Evolutionary conservation across 2,329 filamentous ascomycete species (phyloP), one percentile per base, ranked within the genome.

Genomic region (Penicillium olsonii): DNA sequence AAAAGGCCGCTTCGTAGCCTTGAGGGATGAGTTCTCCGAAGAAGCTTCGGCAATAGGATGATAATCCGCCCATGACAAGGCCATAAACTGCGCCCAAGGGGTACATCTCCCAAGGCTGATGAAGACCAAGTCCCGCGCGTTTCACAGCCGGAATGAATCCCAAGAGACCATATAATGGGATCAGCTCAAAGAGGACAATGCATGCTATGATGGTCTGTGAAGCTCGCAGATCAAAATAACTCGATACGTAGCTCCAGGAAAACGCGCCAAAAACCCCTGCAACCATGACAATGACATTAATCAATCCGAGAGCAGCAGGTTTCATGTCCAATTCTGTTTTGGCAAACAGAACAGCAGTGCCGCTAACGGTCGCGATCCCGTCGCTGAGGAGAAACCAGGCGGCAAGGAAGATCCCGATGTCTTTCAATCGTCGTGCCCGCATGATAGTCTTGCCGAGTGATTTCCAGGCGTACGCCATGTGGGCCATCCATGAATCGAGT

Each of bases 81-180:
- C 94, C 94, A 69, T 96, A 97, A 11, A 97, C 84, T 3, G 88
- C 88, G 0, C 90, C 92, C 1, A 99, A 74, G 0, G 90, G 89
- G 62, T 94, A 97, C 90, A 99, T 96, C 63, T 99, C 94, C 89
- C 91, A 96, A 3, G 89, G 87, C 66, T 94, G 86, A 69, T 96
- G 91, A n/a, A 99, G 78, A 1, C 94, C 94, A 34, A 89, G 84
- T 0, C 90, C 92, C 70, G 87, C 83, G 7, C 78, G 75, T 60
- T 84, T 81, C 39, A 99, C 80, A 6, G 89, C 84, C 0, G 92
- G 90, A 14, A 97, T 78, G 65, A 94, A 96, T 1, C 92, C 92
- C 15, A 95, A 74, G 11, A 99, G 78, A 0, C 92, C 92, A 64
- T 99, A 99, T 1, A 97, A 65, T 0, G 94, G 94, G 42, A 99